Evolutionary conservation across 2,329 filamentous ascomycete genomes (phyloP).

Genomic region (Orbilia javanica): DNA sequence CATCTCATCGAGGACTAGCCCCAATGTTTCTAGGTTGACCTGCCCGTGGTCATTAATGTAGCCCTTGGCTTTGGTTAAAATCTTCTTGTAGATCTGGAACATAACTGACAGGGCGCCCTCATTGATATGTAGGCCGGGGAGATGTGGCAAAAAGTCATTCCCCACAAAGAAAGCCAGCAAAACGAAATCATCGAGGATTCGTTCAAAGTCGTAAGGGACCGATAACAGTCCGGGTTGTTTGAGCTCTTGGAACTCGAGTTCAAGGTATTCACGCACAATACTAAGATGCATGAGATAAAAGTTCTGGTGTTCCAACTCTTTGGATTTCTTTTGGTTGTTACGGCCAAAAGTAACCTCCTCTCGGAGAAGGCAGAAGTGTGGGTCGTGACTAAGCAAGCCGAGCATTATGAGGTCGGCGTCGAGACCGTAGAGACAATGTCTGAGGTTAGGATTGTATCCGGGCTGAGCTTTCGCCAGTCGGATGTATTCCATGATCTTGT

Average conservation of each 20-base stretch:
- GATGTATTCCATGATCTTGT: constrained; percentile 99
- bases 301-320: constrained; percentile 98
- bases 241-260: constrained; percentile 95
- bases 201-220: constrained; percentile 92
- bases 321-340: constrained; percentile 86
- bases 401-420: constrained; percentile 99
- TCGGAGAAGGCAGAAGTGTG: constrained; percentile 95
- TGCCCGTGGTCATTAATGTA: constrained; percentile 97
- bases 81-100: constrained; percentile 95
- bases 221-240: constrained; percentile 77
- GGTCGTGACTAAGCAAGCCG: constrained; percentile 94
- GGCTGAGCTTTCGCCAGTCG: constrained; percentile 95
- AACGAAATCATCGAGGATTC: constrained; percentile 98
- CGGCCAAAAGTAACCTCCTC: constrained; percentile 98
- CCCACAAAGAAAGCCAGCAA: constrained; percentile 99
- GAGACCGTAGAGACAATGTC: constrained; percentile 95
- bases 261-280: constrained; percentile 96
- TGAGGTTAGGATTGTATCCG: constrained; percentile 89
- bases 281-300: constrained; percentile 98
- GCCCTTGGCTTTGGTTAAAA: constrained; percentile 86
- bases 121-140: constrained; percentile 97
- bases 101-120: constrained; percentile 96
- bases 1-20: constrained; percentile 82
- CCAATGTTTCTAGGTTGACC: constrained; percentile 86
- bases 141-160: constrained; percentile 97